phyloP scores from a whole-genome alignment of 306 rosid genomes.

The Morella rubra region DNA sequence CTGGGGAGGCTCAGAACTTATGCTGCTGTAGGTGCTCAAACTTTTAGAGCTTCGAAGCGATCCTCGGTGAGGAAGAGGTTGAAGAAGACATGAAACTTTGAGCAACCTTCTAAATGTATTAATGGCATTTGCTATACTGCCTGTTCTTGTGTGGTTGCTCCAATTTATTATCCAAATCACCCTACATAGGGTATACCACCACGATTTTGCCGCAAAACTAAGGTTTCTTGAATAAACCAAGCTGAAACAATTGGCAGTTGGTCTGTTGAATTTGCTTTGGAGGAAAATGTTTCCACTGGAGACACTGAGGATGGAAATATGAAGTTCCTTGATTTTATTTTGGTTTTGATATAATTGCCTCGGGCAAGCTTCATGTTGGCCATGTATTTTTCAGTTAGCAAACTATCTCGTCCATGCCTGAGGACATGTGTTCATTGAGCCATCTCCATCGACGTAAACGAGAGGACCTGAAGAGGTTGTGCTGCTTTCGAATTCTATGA shows the following conservation, averaged over 20 bases:
- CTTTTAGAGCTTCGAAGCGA: constrained; percentile 29
- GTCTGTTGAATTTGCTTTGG: neutral
- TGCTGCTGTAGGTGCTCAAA: constrained; percentile 36
- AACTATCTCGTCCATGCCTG: no score
- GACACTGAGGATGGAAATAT: no score
- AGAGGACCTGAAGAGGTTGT: neutral
- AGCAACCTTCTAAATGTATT: neutral
- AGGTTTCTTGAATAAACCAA: neutral
- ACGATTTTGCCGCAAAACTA: neutral
- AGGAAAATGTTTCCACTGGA: no score
- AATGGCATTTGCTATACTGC: neutral
- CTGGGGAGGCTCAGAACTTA: constrained; percentile 57
- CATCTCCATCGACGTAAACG: neutral
- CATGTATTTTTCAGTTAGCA: no score
- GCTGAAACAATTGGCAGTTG: neutral
- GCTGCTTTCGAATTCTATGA: no score
- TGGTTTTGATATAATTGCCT: neutral
- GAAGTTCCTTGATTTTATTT: no score
- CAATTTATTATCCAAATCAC: neutral
- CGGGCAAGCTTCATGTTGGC: neutral
- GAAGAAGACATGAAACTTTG: constrained; percentile 30
- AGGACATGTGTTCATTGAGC: no score
- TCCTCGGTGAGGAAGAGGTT: constrained; percentile 41
- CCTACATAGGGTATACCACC: neutral
- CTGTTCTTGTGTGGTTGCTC: neutral